Base-by-base conservation (phyloP, 768 basidiomycete genomes). In the Lactarius sp. region DNA sequence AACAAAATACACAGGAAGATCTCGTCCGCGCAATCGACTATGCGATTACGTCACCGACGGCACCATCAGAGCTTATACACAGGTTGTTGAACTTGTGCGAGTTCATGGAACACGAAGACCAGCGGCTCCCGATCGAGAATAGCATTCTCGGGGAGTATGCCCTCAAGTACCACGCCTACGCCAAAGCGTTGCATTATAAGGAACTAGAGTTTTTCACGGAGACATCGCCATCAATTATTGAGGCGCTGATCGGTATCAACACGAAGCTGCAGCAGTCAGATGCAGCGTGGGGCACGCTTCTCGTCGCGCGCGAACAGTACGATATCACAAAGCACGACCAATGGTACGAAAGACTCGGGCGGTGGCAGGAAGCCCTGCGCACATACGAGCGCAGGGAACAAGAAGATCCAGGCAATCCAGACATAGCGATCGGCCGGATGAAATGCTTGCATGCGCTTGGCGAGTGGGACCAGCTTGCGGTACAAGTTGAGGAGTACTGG, bases 41-140 rank as follows among this genome's bases (percentile, higher is more conserved):
- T 59, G 95, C 96, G 4, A 88, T 98, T 65, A 87, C 83, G 0
- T 90, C 92, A 4, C 77, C 81, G 16, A 82, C 77, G 9, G 86
- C 92, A 4, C 92, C 94, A 2, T 81, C 92, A 2, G 96, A 98
- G 52, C 80, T 98, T 34, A 90, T 96, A 20, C 92, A 97, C 72
- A 84, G 92, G 31, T 77, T 98, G 16, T 82, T 99, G 60, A 94
- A 94, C 73, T 82, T 98, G 31, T 94, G 94, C 4, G 97, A 99
- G 73, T 98, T 98, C 73, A 96, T 98, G 92, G 97, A 98, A 74
- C 96, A 98, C 69, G 95, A 98, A 75, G 97, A 98, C 71, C 96
- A 96, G 71, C 83, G 91, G 0, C 79, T 98, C 1, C 94, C 94
- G 1, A 97, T 98, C 64, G 94, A 97, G 69, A 88, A 94, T 69